Base-by-base conservation (phyloP, 192 early-diverging fungal species). In the Coemansia sp. region DNA sequence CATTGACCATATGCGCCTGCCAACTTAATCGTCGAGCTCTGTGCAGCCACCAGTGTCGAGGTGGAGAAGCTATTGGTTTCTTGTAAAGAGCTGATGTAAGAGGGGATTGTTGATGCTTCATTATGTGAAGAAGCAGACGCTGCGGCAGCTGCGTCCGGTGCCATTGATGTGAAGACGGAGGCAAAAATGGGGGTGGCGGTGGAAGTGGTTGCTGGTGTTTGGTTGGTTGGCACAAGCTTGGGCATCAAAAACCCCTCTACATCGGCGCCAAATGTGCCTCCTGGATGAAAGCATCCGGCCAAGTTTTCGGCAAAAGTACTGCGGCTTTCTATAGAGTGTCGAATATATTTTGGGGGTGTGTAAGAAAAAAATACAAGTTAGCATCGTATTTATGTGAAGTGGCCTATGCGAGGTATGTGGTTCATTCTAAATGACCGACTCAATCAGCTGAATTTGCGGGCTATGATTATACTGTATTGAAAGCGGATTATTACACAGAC, bases 11-110 rank as follows among this genome's bases (percentile, higher is more conserved):
- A 48, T 30, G 46, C 46, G 45, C 32, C 33, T 23, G 63, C 54
- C 53, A 57, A 46, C 13, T 19, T 47, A 54, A 61, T 55, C 42
- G 53, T 18, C 27, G 70, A 28, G 19, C 23, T 57, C 23, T 61
- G 46, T 28, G 46, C 27, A 15, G 55, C 38, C 30, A 39, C 55
- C 14, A 38, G 17, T n/a, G 20, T 38, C 7, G 28, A 37, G 37
- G 29, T 34, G 15, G 28, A 22, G n/a, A 19, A 46, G 19, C 9
- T 18, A 29, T 35, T 39, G 27, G 46, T 28, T 14, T n/a, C 25
- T 30, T 46, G 27, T 24, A 46, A 3, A 3, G 5, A 7, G 26
- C 27, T 46, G 44, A 46, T 46, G 26, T 46, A 46, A 29, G 44
- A 46, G 4, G 44, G 27, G 9, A 46, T 29, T 46, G 27, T 17